Evolutionary conservation across 1,139 yeast genomes (phyloP), one percentile per base, ranked within the genome.

Genomic region (Diutina mesorugosa): DNA sequence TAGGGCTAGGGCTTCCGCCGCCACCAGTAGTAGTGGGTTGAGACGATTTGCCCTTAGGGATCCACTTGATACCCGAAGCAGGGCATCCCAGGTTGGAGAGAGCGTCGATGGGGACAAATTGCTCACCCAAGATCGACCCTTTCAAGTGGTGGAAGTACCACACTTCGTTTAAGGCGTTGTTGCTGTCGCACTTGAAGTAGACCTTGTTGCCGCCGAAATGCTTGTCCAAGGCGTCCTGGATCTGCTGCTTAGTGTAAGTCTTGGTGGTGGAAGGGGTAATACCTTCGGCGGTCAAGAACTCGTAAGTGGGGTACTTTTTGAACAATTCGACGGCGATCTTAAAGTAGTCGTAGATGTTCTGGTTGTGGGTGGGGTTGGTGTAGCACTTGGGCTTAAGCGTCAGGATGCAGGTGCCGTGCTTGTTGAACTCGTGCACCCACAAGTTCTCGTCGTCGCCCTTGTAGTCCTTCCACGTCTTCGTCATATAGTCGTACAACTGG

Each of bases 361-460:
- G 78, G 64, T 81, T 69, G 58, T 76, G 66, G 41, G 69, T 68
- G 55, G 66, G 69, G 7, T 60, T 51, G 45, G 59, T 56, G 67
- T 89, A 90, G 66, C 98, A 93, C 1, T 67, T 62, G 3, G 96
- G 90, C 57, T 79, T 79, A 56, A 91, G 74, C 0, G 97, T 90
- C 47, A 84, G 80, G 72, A 91, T 83, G 69, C 98, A 54, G 18
- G 55, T 54, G 28, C 93, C 98, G 66, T 93, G 99, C 69, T 93
- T 93, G 72, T 91, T 91, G 76, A 81, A 93, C 70, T 93, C 0
- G 97, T 90, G 4, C 35, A 82, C 77, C 98, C 99, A 93, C 57
- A 93, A 74, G 28, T 79, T 71, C 60, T 83, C 89, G 66, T 90
- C 97, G 53, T 69, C 64, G 1, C 95, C 93, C 59, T 82, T 82